phyloP scores from a whole-genome alignment of 306 rosid species.

The Styphnolobium japonicum region DNA sequence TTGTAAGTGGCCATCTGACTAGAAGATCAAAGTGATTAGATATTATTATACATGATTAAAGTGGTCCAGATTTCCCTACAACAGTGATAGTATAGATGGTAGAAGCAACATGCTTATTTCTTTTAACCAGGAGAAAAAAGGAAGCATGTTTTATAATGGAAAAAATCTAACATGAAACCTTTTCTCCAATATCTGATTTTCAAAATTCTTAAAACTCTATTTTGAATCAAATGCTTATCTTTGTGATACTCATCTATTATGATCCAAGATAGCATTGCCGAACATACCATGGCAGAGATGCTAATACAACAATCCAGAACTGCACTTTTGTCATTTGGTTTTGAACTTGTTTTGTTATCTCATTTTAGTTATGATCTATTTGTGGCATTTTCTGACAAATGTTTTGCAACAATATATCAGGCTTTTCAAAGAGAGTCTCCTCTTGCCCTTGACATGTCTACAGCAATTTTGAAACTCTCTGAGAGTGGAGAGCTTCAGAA shows the following conservation, averaged over 20 bases:
- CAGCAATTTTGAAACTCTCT: slow-evolving; percentile 78
- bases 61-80: not conserved
- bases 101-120: not conserved
- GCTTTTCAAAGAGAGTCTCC: slow-evolving; percentile 90
- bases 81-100: not conserved
- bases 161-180: not conserved
- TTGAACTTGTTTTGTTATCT: not conserved
- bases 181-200: slow-evolving; percentile 12
- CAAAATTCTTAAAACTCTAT: not conserved
- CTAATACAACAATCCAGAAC: not conserved
- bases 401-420: slow-evolving; percentile 37
- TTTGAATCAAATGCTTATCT: not conserved
- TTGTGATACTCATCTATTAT: not conserved
- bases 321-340: not conserved
- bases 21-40: slow-evolving; percentile 2
- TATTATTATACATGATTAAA: not conserved
- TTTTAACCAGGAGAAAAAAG: not conserved
- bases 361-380: not conserved
- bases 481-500: slow-evolving; percentile 80
- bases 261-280: not conserved
- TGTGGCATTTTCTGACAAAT: slow-evolving; percentile 28
- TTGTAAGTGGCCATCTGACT: slow-evolving; percentile 65
- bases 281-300: not conserved
- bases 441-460: slow-evolving; percentile 83
- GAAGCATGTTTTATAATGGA: not conserved